These are phyloP conservation scores for Yamadazyma triangularis DNA, from an alignment of 1,139 yeast species.

Conservation along the genomic window DNA sequence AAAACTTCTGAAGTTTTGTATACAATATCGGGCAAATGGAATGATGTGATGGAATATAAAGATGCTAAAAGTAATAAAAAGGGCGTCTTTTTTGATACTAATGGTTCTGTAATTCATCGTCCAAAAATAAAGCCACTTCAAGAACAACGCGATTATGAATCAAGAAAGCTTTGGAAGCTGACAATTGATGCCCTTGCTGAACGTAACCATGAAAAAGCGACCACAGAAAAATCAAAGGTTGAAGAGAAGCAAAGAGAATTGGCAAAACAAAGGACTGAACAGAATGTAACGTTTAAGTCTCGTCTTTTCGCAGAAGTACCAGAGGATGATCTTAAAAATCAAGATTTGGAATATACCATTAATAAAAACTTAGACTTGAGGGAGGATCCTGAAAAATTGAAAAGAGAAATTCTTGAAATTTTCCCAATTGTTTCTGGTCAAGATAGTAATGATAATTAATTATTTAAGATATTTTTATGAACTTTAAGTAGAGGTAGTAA, in stretches of 20 bases:
- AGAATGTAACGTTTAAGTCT: slow-evolving; percentile 79
- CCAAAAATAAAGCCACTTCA: slow-evolving; percentile 75
- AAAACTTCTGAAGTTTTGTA: slow-evolving; percentile 53
- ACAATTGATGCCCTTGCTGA: slow-evolving; percentile 73
- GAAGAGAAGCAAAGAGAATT: slow-evolving; percentile 76
- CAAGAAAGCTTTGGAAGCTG: slow-evolving; percentile 76
- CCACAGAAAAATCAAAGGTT: slow-evolving; percentile 79
- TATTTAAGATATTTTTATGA: no score
- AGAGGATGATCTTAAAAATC: slow-evolving; percentile 7
- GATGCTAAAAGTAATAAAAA: slow-evolving; percentile 46
- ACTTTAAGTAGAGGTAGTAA: no score
- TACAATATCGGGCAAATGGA: slow-evolving; percentile 88
- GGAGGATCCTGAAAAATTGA: slow-evolving; percentile 47
- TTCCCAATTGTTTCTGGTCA: slow-evolving; percentile 83
- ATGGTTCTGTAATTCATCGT: slow-evolving; percentile 41
- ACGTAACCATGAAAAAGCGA: slow-evolving; percentile 77
- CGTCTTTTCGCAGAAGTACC: slow-evolving; percentile 48
- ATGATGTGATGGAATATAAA: slow-evolving; percentile 73
- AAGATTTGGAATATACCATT: slow-evolving; percentile 56
- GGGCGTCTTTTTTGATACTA: slow-evolving; percentile 60
- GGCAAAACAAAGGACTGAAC: slow-evolving; percentile 72
- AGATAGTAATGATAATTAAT: slow-evolving; percentile 51
- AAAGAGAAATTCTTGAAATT: slow-evolving; percentile 51
- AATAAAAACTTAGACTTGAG: slow-evolving; percentile 49
- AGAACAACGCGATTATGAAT: slow-evolving; percentile 79